These are phyloP conservation scores for Lagenaria siceraria DNA, from an alignment of 306 rosid genomes.

Conservation along the genomic window DNA sequence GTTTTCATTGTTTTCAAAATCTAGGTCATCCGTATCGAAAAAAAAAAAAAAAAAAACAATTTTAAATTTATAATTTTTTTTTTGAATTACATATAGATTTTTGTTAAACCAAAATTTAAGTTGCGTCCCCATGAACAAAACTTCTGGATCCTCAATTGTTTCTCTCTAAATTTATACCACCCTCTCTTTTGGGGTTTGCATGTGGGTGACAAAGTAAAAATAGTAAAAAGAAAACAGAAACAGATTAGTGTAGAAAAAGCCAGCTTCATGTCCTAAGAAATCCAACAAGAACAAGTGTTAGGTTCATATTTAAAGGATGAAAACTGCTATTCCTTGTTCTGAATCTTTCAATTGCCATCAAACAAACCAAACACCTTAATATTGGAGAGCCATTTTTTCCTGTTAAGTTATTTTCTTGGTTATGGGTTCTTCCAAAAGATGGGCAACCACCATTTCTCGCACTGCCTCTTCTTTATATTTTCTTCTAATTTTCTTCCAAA, in stretches of 20 bases:
- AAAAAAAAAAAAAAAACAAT: too few species aligned
- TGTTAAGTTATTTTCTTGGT: background rate
- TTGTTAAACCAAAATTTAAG: too few species aligned
- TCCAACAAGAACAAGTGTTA: background rate
- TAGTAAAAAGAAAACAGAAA: background rate
- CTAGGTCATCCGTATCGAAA: too few species aligned
- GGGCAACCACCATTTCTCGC: conserved; percentile 38
- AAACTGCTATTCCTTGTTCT: background rate
- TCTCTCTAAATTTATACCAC: too few species aligned
- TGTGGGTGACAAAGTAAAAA: background rate
- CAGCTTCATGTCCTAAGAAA: background rate
- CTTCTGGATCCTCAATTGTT: too few species aligned
- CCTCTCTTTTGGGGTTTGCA: background rate
- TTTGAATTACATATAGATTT: too few species aligned
- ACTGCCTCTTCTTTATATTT: background rate
- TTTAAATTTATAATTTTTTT: too few species aligned
- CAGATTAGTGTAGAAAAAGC: background rate
- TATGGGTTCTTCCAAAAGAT: conserved; percentile 66
- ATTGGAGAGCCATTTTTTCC: too few species aligned
- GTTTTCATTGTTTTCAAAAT: too few species aligned
- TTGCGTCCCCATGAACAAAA: too few species aligned
- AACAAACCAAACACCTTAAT: too few species aligned
- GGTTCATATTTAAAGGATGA: background rate
- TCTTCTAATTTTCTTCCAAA: conserved; percentile 51
- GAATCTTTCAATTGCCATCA: too few species aligned